These are phyloP conservation scores for Juncus effusus DNA, from an alignment of 176 grass and related monocot species.

Conservation along the genomic window DNA sequence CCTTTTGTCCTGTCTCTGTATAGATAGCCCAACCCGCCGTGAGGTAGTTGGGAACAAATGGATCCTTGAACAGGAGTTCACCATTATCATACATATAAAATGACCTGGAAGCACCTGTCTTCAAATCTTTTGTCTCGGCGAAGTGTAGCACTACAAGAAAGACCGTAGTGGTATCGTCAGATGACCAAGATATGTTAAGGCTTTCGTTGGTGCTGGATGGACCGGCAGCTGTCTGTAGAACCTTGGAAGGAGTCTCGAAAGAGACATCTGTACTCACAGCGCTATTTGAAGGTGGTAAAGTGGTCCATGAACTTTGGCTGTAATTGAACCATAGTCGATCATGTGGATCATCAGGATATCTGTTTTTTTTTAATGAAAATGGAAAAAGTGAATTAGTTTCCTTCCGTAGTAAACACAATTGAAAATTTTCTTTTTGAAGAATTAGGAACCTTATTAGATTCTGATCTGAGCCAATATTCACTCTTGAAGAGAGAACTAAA, in stretches of 20 bases:
- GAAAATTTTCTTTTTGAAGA: neutral
- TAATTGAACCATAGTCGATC: neutral
- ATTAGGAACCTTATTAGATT: conserved; percentile 22
- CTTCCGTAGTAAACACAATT: too few species aligned
- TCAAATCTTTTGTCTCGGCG: neutral
- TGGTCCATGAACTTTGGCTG: neutral
- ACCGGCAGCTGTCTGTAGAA: conserved; percentile 8
- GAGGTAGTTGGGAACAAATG: neutral
- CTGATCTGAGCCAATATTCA: conserved; percentile 17
- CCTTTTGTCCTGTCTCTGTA: neutral
- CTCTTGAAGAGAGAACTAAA: neutral
- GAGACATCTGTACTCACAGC: too few species aligned
- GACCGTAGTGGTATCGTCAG: neutral
- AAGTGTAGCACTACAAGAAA: conserved; percentile 7
- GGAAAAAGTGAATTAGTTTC: too few species aligned
- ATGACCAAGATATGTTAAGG: neutral
- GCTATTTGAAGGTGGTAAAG: neutral
- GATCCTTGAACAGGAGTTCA: neutral
- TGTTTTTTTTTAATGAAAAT: neutral
- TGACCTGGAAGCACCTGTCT: neutral
- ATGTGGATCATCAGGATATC: conserved; percentile 1
- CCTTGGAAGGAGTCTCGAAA: neutral
- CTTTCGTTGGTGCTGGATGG: neutral
- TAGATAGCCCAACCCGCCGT: rapidly evolving
- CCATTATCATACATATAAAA: conserved; percentile 7